Percentiles rank a stretch among this genome's conserved stretches.
phyloP scores from a whole-genome alignment of 495 filamentous ascomycete genomes.

The Opeltia flavorubescens region DNA sequence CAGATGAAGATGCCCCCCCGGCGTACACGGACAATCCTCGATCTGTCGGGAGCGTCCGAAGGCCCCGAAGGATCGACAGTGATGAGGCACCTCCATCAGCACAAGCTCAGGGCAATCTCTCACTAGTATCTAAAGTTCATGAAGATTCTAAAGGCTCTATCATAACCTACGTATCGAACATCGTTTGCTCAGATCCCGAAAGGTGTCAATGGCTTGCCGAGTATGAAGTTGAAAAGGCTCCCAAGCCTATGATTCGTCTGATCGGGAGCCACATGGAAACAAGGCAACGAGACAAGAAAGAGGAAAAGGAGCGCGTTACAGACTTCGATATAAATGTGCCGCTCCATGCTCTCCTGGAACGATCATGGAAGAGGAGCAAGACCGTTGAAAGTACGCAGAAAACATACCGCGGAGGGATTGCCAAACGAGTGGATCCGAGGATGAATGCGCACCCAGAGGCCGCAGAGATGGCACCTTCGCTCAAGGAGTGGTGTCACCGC shows the following conservation, averaged over 20 bases:
- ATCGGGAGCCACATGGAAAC: background rate
- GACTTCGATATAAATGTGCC: slow-evolving; percentile 2
- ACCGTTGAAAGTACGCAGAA: background rate
- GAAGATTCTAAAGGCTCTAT: background rate
- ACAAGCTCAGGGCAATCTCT: background rate
- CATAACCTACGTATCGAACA: background rate
- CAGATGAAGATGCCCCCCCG: background rate
- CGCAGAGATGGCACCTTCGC: background rate
- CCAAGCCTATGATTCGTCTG: background rate
- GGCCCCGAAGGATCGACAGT: background rate
- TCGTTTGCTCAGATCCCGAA: background rate
- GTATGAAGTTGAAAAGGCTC: background rate
- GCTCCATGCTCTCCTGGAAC: background rate
- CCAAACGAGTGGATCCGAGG: background rate
- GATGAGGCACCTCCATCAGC: background rate
- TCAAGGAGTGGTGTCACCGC: slow-evolving; percentile 2
- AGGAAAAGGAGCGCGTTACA: background rate
- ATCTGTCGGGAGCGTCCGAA: background rate
- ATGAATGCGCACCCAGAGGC: background rate
- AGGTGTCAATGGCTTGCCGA: background rate
- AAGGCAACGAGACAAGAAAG: background rate
- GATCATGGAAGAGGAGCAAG: background rate
- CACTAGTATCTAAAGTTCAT: background rate
- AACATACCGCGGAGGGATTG: background rate
- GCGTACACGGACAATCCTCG: background rate